Evolutionary conservation across 306 rosid species (phyloP).

Genomic region (Pterocarpus santalinus): DNA sequence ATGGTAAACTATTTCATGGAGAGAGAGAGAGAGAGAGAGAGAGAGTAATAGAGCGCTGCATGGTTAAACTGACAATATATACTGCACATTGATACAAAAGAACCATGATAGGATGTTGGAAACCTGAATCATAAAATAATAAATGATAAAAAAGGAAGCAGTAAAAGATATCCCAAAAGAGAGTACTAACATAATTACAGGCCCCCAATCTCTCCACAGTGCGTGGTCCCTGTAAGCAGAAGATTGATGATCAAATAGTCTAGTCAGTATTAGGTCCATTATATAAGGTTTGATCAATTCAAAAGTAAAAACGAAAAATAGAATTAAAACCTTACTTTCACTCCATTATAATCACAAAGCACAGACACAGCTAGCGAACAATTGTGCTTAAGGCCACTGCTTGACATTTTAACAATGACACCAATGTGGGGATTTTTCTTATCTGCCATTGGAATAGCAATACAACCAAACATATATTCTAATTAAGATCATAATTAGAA

Average conservation of each 20-base stretch:
- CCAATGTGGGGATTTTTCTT: slow-evolving; percentile 76
- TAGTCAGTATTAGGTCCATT: slow-evolving; percentile 29
- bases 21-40: neutral
- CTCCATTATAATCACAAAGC: slow-evolving; percentile 68
- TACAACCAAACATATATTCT: slow-evolving; percentile 37
- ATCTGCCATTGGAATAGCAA: slow-evolving; percentile 64
- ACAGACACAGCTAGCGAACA: slow-evolving; percentile 93
- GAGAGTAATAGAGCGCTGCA: neutral
- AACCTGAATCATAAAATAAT: slow-evolving; percentile 24
- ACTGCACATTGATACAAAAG: slow-evolving; percentile 37
- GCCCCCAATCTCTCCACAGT: slow-evolving; percentile 66
- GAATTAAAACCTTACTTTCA: slow-evolving; percentile 64
- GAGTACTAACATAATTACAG: slow-evolving; percentile 84
- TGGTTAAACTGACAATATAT: slow-evolving; percentile 22
- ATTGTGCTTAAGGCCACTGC: slow-evolving; percentile 56
- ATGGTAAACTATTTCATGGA: slow-evolving; percentile 21
- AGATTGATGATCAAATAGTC: slow-evolving; percentile 40
- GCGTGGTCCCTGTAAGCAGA: slow-evolving; percentile 71
- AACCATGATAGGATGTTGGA: slow-evolving; percentile 12
- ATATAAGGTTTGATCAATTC: slow-evolving; percentile 39
- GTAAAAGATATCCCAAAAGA: slow-evolving; percentile 15
- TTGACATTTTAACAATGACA: slow-evolving; percentile 83
- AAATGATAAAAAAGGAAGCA: slow-evolving; percentile 35
- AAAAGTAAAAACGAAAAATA: neutral
- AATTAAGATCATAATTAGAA: slow-evolving; percentile 30